Evolutionary conservation across 2,329 filamentous ascomycete species (phyloP).

Genomic region (Magnaporthales sp.): DNA sequence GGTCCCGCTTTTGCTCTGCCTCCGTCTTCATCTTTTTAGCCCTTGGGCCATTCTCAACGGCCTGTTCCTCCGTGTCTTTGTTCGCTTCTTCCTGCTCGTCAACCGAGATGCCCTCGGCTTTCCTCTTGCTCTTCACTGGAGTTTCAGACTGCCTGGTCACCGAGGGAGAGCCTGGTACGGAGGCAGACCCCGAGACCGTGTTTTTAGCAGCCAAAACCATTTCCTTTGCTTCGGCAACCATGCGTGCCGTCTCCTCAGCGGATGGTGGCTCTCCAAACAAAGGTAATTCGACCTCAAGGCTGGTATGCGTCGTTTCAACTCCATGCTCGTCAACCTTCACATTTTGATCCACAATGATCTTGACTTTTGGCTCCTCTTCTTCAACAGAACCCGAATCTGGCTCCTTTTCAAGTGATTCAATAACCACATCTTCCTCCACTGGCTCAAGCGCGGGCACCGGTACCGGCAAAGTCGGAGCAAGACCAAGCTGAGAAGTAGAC

Average conservation of each 20-base stretch:
- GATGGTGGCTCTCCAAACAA: constrained; percentile 58
- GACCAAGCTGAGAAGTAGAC: neutral
- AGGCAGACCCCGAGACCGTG: constrained; percentile 23
- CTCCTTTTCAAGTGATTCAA: constrained; percentile 16
- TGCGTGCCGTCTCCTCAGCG: constrained; percentile 68
- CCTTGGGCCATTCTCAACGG: constrained; percentile 19
- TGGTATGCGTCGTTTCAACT: constrained; percentile 60
- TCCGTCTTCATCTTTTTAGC: constrained; percentile 74
- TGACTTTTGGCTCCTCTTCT: constrained; percentile 40
- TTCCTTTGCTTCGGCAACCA: constrained; percentile 78
- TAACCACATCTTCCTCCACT: constrained; percentile 11
- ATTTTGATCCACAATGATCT: constrained; percentile 61
- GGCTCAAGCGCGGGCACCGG: constrained; percentile 14
- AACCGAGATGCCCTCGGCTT: constrained; percentile 62
- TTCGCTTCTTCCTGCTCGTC: constrained; percentile 52
- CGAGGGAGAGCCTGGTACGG: constrained; percentile 17
- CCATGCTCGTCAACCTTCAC: constrained; percentile 45
- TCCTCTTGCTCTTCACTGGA: constrained; percentile 47
- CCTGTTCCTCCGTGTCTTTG: constrained; percentile 35
- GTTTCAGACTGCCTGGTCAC: constrained; percentile 14
- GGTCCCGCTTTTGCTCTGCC: constrained; percentile 74
- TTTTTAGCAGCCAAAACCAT: constrained; percentile 67
- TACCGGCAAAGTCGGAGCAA: constrained; percentile 8
- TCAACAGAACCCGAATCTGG: constrained; percentile 13
- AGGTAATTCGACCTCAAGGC: constrained; percentile 69